A percentile compares a stretch with the other conserved stretches of the same genome.
These are phyloP conservation scores for Solanum ossicruentum DNA, from an alignment of 257 asterid genomes.

Conservation along the genomic window DNA sequence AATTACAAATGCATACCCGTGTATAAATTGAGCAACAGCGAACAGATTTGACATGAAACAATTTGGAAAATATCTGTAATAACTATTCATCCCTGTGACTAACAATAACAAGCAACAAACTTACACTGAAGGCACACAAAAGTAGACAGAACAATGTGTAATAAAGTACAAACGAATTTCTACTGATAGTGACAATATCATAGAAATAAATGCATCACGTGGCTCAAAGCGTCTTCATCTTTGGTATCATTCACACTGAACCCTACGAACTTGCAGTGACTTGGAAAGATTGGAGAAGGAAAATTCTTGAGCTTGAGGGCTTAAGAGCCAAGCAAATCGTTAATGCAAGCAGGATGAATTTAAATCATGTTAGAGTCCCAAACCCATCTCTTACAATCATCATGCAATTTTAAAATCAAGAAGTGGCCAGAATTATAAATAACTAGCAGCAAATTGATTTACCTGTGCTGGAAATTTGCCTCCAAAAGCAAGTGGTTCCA, in stretches of 20 bases:
- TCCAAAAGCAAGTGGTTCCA: conserved; percentile 68
- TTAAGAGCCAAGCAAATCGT: background rate
- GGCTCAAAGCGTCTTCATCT: background rate
- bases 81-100: background rate
- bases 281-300: background rate
- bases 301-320: background rate
- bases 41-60: background rate
- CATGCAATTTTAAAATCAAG: background rate
- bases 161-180: background rate
- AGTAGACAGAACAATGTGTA: background rate
- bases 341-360: background rate
- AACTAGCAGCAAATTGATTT: background rate
- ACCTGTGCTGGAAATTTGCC: conserved; percentile 87
- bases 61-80: background rate
- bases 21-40: background rate
- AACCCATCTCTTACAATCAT: background rate
- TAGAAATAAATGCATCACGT: background rate
- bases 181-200: background rate
- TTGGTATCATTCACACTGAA: background rate
- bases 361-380: background rate
- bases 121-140: background rate
- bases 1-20: background rate
- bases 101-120: background rate
- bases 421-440: background rate
- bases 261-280: background rate